Conservation (phyloP, 441 rosid species). For the Syzygium syzygioides region DNA sequence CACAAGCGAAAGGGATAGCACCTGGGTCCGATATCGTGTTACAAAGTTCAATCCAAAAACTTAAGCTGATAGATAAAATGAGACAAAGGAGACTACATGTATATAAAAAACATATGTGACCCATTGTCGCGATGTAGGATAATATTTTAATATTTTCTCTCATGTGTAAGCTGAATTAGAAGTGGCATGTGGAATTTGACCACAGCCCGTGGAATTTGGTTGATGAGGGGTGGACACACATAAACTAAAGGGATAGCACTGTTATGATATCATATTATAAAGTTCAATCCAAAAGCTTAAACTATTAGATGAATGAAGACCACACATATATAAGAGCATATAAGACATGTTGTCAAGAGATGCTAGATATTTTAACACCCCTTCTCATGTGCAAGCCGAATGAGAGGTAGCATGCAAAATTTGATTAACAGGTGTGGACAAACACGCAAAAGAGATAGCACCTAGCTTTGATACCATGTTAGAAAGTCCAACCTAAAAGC, state of each 20-base stretch:
- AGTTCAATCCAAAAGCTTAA: not conserved
- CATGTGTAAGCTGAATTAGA: not conserved
- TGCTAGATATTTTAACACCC: not conserved
- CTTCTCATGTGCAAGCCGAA: not conserved
- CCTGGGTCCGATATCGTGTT: not conserved
- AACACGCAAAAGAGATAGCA: rapidly evolving
- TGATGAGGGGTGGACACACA: not conserved
- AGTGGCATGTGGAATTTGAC: not conserved
- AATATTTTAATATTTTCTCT: too few species aligned
- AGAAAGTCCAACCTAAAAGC: too few species aligned
- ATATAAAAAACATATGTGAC: not conserved
- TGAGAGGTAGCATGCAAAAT: not conserved
- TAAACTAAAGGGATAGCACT: not conserved
- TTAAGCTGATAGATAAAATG: not conserved
- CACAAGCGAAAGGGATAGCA: not conserved
- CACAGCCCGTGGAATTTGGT: not conserved
- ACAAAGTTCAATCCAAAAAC: not conserved
- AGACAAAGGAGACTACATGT: rapidly evolving
- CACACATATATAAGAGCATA: not conserved
- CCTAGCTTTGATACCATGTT: not conserved
- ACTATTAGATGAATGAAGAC: not conserved
- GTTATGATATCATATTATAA: not conserved
- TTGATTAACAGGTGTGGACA: not conserved
- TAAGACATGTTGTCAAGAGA: not conserved
- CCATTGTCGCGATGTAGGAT: not conserved